phyloP scores from a whole-genome alignment of 306 rosid genomes.

The Notholithocarpus densiflorus region DNA sequence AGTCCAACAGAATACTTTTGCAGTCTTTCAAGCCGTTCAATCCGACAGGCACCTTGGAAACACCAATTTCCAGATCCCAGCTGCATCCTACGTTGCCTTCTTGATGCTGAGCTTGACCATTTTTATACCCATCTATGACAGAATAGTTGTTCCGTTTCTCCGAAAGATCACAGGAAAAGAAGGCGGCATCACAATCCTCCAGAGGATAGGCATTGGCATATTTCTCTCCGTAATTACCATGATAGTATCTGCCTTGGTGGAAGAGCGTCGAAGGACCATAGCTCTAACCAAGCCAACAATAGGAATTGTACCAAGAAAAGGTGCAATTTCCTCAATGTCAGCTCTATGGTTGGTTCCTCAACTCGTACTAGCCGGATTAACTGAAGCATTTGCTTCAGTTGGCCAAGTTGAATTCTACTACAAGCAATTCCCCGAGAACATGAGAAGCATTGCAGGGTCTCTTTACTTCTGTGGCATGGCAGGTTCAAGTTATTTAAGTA shows the following conservation, averaged over 20 bases:
- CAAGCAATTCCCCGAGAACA: slow-evolving; percentile 88
- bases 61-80: slow-evolving; percentile 57
- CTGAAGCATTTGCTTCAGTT: slow-evolving; percentile 52
- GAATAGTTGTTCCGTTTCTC: slow-evolving; percentile 57
- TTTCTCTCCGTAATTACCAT: slow-evolving; percentile 40
- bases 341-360: slow-evolving; percentile 76
- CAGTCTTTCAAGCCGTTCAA: slow-evolving; percentile 85
- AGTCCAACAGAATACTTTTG: slow-evolving; percentile 54
- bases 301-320: slow-evolving; percentile 59
- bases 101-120: slow-evolving; percentile 56
- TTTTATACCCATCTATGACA: slow-evolving; percentile 66
- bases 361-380: slow-evolving; percentile 46
- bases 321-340: slow-evolving; percentile 75
- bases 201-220: slow-evolving; percentile 71
- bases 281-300: slow-evolving; percentile 47
- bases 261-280: slow-evolving; percentile 40
- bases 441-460: slow-evolving; percentile 83
- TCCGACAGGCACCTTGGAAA: slow-evolving; percentile 52
- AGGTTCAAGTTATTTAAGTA: slow-evolving; percentile 59
- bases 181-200: slow-evolving; percentile 74
- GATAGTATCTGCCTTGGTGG: slow-evolving; percentile 58
- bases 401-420: slow-evolving; percentile 78
- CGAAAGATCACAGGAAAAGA: slow-evolving; percentile 48
- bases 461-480: slow-evolving; percentile 66
- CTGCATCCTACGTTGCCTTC: slow-evolving; percentile 58